phyloP scores from a whole-genome alignment of 83 land plant genomes.

The Diphasiastrum complanatum region DNA sequence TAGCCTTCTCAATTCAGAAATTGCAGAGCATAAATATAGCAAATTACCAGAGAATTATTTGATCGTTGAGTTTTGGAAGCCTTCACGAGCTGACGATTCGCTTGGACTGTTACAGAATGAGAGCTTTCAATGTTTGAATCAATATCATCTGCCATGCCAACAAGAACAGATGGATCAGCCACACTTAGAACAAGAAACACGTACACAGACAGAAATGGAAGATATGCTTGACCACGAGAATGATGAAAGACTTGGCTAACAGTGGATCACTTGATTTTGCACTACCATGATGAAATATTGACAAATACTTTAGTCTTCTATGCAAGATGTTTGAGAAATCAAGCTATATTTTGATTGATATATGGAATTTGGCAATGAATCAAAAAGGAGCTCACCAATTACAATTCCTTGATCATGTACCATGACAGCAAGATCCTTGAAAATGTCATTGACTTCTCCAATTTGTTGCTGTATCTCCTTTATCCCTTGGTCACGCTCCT shows the following conservation, averaged over 20 bases:
- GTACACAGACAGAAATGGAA: no score
- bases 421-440: conserved; percentile 22
- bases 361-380: background rate
- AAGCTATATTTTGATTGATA: background rate
- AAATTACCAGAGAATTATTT: conserved; percentile 8
- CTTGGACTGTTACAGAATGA: conserved; percentile 13
- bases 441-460: conserved; percentile 21
- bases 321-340: no score
- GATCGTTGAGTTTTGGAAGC: conserved; percentile 8
- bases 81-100: conserved; percentile 20
- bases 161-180: no score
- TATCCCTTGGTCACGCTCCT: conserved; percentile 23
- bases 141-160: conserved; percentile 21
- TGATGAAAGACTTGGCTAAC: background rate
- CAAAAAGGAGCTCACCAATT: conserved; percentile 7
- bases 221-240: no score
- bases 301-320: background rate
- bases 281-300: background rate
- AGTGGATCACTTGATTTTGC: background rate
- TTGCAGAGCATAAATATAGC: no score
- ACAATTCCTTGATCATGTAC: conserved; percentile 19
- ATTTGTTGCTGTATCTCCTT: conserved; percentile 21
- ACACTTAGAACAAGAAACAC: no score
- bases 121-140: conserved; percentile 12
- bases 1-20: no score